A percentile compares a stretch with the other conserved stretches of the same genome.
Conservation (phyloP, 345 rosid genomes). For the Boechera divaricarpa region DNA sequence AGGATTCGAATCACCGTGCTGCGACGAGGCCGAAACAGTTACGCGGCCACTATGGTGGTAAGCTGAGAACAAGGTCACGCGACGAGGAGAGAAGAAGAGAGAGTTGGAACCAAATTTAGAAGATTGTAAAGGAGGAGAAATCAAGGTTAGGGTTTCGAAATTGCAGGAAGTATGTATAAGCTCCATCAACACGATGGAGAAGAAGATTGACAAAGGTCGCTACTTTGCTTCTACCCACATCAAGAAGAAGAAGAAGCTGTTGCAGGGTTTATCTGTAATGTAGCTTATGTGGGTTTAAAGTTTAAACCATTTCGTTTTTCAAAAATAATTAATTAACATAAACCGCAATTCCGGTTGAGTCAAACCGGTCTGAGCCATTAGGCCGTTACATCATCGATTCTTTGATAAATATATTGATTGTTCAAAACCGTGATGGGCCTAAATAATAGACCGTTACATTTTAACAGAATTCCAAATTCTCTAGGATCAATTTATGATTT, state of each 20-base stretch:
- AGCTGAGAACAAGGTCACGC: slow-evolving; percentile 23
- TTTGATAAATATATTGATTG: neutral
- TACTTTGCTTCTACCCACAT: slow-evolving; percentile 34
- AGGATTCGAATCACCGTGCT: slow-evolving; percentile 26
- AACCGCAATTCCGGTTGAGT: slow-evolving; percentile 11
- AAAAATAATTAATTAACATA: neutral
- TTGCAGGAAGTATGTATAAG: slow-evolving; percentile 22
- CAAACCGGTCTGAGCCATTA: slow-evolving; percentile 10
- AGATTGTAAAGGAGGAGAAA: slow-evolving; percentile 25
- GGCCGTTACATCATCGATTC: slow-evolving; percentile 8
- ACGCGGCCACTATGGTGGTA: slow-evolving; percentile 26
- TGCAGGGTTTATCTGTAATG: slow-evolving; percentile 43
- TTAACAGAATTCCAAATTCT: slow-evolving; percentile 1
- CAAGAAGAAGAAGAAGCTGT: slow-evolving; percentile 13
- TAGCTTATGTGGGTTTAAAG: slow-evolving; percentile 13
- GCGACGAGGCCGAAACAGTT: slow-evolving; percentile 29
- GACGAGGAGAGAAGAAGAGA: slow-evolving; percentile 38
- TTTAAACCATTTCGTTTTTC: neutral
- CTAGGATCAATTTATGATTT: neutral
- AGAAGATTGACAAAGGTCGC: slow-evolving; percentile 9
- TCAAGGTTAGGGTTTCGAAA: slow-evolving; percentile 10
- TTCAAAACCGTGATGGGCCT: slow-evolving; percentile 12
- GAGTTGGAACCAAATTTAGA: neutral
- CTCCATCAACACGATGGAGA: slow-evolving; percentile 37
- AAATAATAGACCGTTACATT: neutral